phyloP scores from a whole-genome alignment of 2,329 filamentous ascomycete genomes.

The Fusarium chaquense region DNA sequence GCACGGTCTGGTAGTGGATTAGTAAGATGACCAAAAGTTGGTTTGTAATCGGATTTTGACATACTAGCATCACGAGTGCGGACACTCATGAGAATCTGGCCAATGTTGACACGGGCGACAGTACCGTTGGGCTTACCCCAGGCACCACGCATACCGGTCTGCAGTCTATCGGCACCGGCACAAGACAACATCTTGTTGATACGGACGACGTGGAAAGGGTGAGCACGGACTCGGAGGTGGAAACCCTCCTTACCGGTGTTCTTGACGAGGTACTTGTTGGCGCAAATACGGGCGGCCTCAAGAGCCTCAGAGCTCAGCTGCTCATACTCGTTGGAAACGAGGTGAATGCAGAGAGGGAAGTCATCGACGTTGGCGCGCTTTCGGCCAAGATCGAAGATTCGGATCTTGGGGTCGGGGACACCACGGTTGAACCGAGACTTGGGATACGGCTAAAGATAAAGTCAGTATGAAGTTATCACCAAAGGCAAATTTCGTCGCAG shows the following conservation, averaged over 20 bases:
- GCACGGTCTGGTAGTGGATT: slow-evolving; percentile 74
- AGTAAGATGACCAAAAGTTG: slow-evolving; percentile 42
- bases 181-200: slow-evolving; percentile 99
- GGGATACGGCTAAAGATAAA: slow-evolving; percentile 80
- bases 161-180: slow-evolving; percentile 99
- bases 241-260: slow-evolving; percentile 78
- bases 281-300: slow-evolving; percentile 99
- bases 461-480: slow-evolving; percentile 33
- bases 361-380: slow-evolving; percentile 99
- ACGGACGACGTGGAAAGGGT: slow-evolving; percentile 99
- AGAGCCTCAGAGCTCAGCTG: slow-evolving; percentile 99
- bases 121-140: slow-evolving; percentile 99
- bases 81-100: slow-evolving; percentile 97
- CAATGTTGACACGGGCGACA: slow-evolving; percentile 99
- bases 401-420: slow-evolving; percentile 87
- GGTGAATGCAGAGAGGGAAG: slow-evolving; percentile 98
- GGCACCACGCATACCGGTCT: slow-evolving; percentile 99
- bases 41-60: slow-evolving; percentile 52
- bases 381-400: slow-evolving; percentile 98
- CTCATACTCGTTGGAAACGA: slow-evolving; percentile 99
- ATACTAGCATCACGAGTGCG: slow-evolving; percentile 93
- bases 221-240: slow-evolving; percentile 84
- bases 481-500: slow-evolving; percentile 9
- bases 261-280: slow-evolving; percentile 96
- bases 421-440: slow-evolving; percentile 99